phyloP scores from a whole-genome alignment of 2,329 filamentous ascomycete species.

The Botrytis squamosa region DNA sequence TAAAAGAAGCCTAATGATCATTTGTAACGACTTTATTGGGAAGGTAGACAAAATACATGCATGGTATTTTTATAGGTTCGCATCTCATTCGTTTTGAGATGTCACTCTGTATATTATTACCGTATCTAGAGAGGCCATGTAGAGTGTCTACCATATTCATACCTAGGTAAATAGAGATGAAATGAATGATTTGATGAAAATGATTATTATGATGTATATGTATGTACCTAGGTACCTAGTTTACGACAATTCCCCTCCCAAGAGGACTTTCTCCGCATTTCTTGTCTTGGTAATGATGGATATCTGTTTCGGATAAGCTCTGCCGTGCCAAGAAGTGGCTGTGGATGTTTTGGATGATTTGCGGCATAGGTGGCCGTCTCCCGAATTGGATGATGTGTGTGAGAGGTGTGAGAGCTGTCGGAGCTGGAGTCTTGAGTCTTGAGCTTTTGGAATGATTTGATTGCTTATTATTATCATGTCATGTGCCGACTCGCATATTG shows the following conservation, averaged over 20 bases:
- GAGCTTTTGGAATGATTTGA: not conserved
- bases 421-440: too few species aligned
- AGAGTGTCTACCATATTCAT: slow-evolving; percentile 2
- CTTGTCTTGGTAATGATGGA: not conserved
- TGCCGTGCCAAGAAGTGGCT: slow-evolving; percentile 1
- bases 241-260: not conserved
- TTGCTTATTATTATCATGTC: not conserved
- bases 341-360: not conserved
- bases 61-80: slow-evolving; percentile 1
- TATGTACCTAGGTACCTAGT: not conserved
- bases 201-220: not conserved
- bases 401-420: not conserved
- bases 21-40: slow-evolving; percentile 16
- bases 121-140: slow-evolving; percentile 8
- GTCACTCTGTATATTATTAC: slow-evolving; percentile 5
- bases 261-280: not conserved
- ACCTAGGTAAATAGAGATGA: slow-evolving; percentile 1
- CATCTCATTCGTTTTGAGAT: slow-evolving; percentile 1
- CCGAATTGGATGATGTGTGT: not conserved
- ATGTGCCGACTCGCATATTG: not conserved
- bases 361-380: slow-evolving; percentile 1
- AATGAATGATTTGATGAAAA: slow-evolving; percentile 13
- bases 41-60: not conserved
- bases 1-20: slow-evolving; percentile 17
- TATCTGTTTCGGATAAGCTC: not conserved